These are phyloP conservation scores for Nakazawaea pomicola DNA, from an alignment of 805 yeast species.

Conservation along the genomic window DNA sequence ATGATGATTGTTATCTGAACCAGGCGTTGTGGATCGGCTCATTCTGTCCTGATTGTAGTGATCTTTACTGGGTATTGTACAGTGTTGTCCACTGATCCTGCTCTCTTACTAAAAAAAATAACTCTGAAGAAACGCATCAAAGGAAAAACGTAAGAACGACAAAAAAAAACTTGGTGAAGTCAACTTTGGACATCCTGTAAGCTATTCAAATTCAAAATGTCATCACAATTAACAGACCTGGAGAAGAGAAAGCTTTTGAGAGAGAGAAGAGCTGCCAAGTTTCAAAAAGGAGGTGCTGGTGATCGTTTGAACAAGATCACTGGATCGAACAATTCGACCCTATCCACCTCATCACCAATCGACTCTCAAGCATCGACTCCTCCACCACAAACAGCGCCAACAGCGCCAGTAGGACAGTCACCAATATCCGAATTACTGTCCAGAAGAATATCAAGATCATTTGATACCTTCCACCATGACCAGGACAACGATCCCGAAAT, in stretches of 20 bases:
- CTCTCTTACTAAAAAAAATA: too few species aligned
- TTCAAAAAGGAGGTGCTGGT: constrained; percentile 50
- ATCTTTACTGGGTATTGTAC: too few species aligned
- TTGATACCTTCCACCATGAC: constrained; percentile 9
- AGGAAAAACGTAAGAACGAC: not conserved
- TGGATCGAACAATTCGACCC: constrained; percentile 31
- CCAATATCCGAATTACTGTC: constrained; percentile 11
- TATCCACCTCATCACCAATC: constrained; percentile 27
- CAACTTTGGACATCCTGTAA: not conserved
- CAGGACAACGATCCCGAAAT: constrained; percentile 20
- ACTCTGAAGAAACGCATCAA: too few species aligned
- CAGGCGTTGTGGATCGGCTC: not conserved
- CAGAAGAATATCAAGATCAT: constrained; percentile 16
- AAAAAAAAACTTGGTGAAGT: not conserved
- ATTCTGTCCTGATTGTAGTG: not conserved
- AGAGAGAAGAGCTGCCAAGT: constrained; percentile 62
- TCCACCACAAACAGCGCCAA: not conserved
- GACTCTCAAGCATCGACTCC: constrained; percentile 1
- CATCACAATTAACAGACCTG: constrained; percentile 38
- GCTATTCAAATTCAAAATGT: not conserved
- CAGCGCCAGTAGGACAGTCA: not conserved
- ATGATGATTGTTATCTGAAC: not conserved
- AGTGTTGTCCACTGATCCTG: too few species aligned
- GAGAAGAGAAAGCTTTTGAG: constrained; percentile 54
- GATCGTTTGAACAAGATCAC: constrained; percentile 47